Percentiles rank a stretch among this genome's conserved stretches.
phyloP scores from a whole-genome alignment of 306 rosid genomes.

The Biancaea sappan region DNA sequence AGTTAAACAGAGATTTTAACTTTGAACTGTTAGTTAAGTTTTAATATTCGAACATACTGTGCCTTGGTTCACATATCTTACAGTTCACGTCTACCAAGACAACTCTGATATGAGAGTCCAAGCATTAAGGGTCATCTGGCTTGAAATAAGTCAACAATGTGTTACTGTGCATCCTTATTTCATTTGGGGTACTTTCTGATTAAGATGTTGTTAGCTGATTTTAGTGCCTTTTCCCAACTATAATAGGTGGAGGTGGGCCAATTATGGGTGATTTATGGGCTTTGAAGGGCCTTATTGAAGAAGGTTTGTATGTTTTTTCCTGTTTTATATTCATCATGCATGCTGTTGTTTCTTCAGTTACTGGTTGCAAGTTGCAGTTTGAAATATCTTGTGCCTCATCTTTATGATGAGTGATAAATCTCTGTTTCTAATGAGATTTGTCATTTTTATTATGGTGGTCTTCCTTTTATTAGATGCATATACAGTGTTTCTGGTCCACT shows the following conservation, averaged over 20 bases:
- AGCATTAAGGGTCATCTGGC: background rate
- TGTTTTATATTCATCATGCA: slow-evolving; percentile 4
- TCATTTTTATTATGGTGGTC: background rate
- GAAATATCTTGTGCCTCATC: slow-evolving; percentile 14
- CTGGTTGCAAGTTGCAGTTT: slow-evolving; percentile 12
- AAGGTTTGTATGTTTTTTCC: slow-evolving; percentile 50
- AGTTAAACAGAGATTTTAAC: slow-evolving; percentile 11
- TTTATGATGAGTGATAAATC: slow-evolving; percentile 10
- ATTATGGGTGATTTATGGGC: slow-evolving; percentile 99
- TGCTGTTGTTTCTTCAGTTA: slow-evolving; percentile 20
- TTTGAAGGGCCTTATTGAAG: slow-evolving; percentile 89
- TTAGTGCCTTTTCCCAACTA: slow-evolving; percentile 32
- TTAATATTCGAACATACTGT: slow-evolving; percentile 5
- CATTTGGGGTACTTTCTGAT: background rate
- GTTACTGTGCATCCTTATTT: background rate
- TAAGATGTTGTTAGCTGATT: slow-evolving; percentile 36
- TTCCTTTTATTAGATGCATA: background rate
- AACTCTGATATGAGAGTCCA: background rate
- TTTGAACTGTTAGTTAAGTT: background rate
- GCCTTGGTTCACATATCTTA: background rate
- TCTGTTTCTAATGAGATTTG: slow-evolving; percentile 20
- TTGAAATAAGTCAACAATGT: background rate
- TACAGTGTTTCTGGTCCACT: background rate
- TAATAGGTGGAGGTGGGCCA: slow-evolving; percentile 96
- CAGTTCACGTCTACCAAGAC: background rate